phyloP scores from a whole-genome alignment of 1,284 basidiomycete species.

The Ceratobasidium sp. region DNA sequence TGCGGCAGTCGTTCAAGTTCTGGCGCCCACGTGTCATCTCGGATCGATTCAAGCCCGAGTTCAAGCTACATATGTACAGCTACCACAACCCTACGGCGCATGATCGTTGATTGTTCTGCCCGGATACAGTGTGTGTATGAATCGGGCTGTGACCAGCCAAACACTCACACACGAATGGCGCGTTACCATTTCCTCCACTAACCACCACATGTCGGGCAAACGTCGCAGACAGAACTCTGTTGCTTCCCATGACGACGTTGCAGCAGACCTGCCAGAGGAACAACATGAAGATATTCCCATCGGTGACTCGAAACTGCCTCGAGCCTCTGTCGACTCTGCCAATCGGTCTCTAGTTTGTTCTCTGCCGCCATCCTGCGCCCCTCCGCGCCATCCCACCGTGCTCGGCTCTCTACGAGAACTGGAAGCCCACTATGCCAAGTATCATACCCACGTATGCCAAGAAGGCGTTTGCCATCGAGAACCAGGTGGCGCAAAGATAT shows the following conservation, averaged over 20 bases:
- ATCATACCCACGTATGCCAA: constrained; percentile 84
- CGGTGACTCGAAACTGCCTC: constrained; percentile 3
- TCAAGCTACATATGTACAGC: no score
- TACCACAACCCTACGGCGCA: no score
- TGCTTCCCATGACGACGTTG: not conserved
- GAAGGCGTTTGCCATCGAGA: constrained; percentile 45
- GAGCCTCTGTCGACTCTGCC: not conserved
- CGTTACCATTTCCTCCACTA: not conserved
- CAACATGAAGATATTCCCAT: not conserved
- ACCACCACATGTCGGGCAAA: constrained; percentile 30
- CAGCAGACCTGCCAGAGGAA: not conserved
- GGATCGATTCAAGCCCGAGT: no score
- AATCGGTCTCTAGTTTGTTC: constrained; percentile 63
- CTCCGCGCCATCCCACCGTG: constrained; percentile 61
- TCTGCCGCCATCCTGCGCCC: constrained; percentile 83
- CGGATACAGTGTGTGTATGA: no score
- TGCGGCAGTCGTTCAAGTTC: no score
- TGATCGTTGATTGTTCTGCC: no score
- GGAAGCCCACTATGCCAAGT: constrained; percentile 80
- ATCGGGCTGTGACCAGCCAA: not conserved
- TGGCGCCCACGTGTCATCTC: no score
- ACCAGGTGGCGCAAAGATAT: constrained; percentile 72
- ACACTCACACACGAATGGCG: not conserved
- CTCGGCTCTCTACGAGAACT: constrained; percentile 70
- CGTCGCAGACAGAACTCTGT: constrained; percentile 10